A percentile compares a stretch with the other conserved stretches of the same genome.
phyloP scores from a whole-genome alignment of 495 filamentous ascomycete genomes.

The Aspergillus mulundensis region DNA sequence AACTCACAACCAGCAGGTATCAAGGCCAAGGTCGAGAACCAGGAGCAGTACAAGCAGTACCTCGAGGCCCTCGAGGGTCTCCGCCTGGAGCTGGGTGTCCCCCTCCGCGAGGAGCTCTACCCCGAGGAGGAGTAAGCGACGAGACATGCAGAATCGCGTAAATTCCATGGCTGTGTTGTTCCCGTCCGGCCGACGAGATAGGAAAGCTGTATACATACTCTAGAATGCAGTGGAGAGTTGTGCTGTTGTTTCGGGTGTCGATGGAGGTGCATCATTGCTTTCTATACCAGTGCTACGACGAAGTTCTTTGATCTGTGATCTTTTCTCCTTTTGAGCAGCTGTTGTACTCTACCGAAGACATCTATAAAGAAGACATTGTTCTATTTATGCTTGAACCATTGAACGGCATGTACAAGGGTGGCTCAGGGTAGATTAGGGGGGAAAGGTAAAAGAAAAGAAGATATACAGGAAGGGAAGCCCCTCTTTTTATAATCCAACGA shows the following conservation, averaged over 20 bases:
- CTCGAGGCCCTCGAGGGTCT: conserved; percentile 86
- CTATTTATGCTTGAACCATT: neutral
- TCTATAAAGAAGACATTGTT: conserved; percentile 14
- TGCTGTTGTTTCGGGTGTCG: conserved; percentile 1
- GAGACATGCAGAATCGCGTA: neutral
- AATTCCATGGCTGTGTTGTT: neutral
- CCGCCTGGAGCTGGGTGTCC: conserved; percentile 88
- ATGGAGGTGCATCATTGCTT: conserved; percentile 22
- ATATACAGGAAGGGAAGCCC: conserved; percentile 1
- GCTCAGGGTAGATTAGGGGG: neutral
- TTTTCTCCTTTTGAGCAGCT: conserved; percentile 20
- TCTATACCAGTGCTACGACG: conserved; percentile 29
- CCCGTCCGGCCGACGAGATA: conserved; percentile 29
- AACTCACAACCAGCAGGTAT: no score
- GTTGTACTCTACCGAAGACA: conserved; percentile 21
- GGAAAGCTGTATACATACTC: conserved; percentile 49
- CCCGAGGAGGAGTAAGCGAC: conserved; percentile 61
- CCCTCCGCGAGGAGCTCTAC: conserved; percentile 91
- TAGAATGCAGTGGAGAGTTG: conserved; percentile 34
- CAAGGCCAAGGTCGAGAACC: conserved; percentile 99
- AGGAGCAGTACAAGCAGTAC: conserved; percentile 96
- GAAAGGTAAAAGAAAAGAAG: neutral
- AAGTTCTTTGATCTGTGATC: conserved; percentile 9
- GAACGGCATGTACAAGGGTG: neutral
- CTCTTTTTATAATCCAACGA: conserved; percentile 16